Conservation (phyloP, 2,329 filamentous ascomycete species). For the Huntiella decipiens region DNA sequence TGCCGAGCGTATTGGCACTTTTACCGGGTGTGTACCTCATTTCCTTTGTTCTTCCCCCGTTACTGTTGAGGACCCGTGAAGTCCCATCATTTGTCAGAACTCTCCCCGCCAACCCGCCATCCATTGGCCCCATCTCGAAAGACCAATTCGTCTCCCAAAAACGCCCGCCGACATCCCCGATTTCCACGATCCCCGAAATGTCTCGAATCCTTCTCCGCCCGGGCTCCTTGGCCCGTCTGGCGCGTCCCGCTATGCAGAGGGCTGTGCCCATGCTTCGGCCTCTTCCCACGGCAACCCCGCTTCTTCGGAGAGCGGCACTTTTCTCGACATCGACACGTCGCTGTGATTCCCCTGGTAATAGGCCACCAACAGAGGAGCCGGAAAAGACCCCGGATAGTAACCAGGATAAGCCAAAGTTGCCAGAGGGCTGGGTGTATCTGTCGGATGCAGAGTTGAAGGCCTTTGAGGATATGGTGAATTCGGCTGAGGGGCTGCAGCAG, state of each 20-base stretch:
- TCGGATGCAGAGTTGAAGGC: conserved; percentile 28
- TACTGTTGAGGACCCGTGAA: too few species aligned
- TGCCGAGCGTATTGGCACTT: background rate
- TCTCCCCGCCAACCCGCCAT: background rate
- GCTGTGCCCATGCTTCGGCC: background rate
- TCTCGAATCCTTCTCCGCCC: conserved; percentile 47
- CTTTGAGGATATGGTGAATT: conserved; percentile 40
- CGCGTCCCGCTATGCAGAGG: conserved; percentile 21
- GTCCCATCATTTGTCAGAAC: too few species aligned
- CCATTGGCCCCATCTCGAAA: background rate
- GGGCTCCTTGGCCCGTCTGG: conserved; percentile 44
- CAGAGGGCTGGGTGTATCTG: conserved; percentile 29
- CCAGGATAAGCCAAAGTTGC: conserved; percentile 15
- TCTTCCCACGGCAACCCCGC: conserved; percentile 16
- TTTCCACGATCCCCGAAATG: conserved; percentile 27
- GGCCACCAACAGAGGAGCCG: conserved; percentile 12
- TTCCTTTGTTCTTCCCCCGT: too few species aligned
- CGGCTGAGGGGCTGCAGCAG: conserved; percentile 43
- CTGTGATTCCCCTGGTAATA: conserved; percentile 20
- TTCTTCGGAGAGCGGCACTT: conserved; percentile 21
- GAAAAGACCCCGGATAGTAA: background rate
- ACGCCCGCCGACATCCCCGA: too few species aligned
- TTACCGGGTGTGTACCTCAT: background rate
- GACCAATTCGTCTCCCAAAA: background rate
- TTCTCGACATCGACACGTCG: conserved; percentile 16